phyloP scores from a whole-genome alignment of 2,329 filamentous ascomycete species.

The Calonectria hawksworthii region DNA sequence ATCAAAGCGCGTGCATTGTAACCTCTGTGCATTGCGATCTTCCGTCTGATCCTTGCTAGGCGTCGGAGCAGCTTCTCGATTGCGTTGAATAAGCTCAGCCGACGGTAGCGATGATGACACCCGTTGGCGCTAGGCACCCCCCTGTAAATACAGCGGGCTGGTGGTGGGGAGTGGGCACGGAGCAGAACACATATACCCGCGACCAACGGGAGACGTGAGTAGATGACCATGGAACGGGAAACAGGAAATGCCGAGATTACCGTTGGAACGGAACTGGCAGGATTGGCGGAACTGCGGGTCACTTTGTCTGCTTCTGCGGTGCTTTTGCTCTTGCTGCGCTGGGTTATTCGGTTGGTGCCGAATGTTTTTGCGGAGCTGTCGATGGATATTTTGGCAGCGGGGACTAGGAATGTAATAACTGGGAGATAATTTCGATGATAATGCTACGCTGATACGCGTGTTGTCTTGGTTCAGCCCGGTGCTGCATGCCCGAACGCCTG shows the following conservation, averaged over 20 bases:
- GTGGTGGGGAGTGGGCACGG: background rate
- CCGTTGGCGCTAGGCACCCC: constrained; percentile 4
- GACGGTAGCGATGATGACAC: background rate
- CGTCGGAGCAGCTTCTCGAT: background rate
- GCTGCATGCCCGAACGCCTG: background rate
- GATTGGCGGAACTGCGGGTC: background rate
- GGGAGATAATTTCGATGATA: background rate
- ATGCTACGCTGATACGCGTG: background rate
- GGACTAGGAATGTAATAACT: background rate
- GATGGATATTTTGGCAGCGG: background rate
- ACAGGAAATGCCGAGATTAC: background rate
- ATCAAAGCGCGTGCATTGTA: background rate
- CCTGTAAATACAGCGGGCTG: background rate
- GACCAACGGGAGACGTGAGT: background rate
- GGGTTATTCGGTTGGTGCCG: background rate
- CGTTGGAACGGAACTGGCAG: background rate
- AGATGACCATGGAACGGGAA: background rate
- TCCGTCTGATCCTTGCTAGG: background rate
- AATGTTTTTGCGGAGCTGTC: background rate
- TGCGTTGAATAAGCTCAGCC: background rate
- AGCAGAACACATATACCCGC: background rate
- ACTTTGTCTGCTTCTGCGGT: no score
- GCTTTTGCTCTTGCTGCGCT: no score
- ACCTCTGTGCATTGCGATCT: background rate
- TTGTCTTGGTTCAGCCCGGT: background rate